phyloP scores from a whole-genome alignment of 2,329 filamentous ascomycete genomes.

The Thielaviopsis punctulata region DNA sequence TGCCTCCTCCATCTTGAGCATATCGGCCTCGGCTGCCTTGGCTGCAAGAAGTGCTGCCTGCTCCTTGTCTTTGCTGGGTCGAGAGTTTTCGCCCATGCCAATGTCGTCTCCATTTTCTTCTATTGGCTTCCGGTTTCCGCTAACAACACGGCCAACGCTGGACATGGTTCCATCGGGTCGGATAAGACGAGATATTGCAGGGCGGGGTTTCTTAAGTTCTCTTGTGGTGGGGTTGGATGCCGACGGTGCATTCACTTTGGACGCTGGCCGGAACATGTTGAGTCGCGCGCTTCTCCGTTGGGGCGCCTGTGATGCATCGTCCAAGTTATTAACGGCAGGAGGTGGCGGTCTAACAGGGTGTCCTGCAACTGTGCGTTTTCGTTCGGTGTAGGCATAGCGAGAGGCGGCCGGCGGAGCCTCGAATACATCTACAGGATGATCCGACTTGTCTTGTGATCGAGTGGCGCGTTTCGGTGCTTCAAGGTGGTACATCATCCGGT shows the following conservation, averaged over 20 bases:
- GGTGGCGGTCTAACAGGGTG: constrained; percentile 42
- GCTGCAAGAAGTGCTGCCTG: not conserved
- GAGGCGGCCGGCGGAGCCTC: constrained; percentile 25
- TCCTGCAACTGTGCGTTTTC: constrained; percentile 86
- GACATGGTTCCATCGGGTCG: constrained; percentile 47
- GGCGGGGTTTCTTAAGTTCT: constrained; percentile 72
- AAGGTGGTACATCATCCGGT: constrained; percentile 44
- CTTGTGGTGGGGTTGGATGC: constrained; percentile 24
- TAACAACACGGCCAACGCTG: constrained; percentile 71
- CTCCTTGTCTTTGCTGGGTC: constrained; percentile 14
- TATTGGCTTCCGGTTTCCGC: constrained; percentile 67
- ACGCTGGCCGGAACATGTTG: constrained; percentile 50
- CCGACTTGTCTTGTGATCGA: constrained; percentile 22
- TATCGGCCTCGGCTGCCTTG: constrained; percentile 33
- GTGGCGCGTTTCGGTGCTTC: constrained; percentile 24
- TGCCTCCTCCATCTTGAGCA: constrained; percentile 53
- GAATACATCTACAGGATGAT: constrained; percentile 19
- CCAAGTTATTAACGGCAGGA: constrained; percentile 23
- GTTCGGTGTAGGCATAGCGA: constrained; percentile 34
- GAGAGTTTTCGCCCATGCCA: constrained; percentile 45
- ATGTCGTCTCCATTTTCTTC: constrained; percentile 51
- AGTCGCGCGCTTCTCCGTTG: constrained; percentile 58
- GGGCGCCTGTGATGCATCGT: constrained; percentile 41
- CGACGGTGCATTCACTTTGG: constrained; percentile 38
- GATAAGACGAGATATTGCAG: constrained; percentile 49